These are phyloP conservation scores for Leishmania arabica DNA, from an alignment of 208 protist species.

Conservation along the genomic window DNA sequence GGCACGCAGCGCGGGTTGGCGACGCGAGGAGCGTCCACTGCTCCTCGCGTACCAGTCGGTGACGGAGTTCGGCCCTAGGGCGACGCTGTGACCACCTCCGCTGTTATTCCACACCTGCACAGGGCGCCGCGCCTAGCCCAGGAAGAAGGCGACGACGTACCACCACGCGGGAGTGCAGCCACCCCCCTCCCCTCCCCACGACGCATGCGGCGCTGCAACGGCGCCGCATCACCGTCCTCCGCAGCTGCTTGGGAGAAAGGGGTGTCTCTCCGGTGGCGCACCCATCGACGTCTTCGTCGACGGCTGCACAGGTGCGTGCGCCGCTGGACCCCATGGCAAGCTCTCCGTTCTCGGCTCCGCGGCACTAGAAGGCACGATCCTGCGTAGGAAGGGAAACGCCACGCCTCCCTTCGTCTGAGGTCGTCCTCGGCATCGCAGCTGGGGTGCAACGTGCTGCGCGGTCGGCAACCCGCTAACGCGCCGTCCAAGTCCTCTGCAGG, in stretches of 20 bases:
- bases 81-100: background rate
- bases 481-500: background rate
- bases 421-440: background rate
- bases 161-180: too few species aligned
- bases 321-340: background rate
- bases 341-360: background rate
- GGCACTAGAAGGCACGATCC: background rate
- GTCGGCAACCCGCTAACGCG: background rate
- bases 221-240: too few species aligned
- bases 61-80: background rate
- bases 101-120: background rate
- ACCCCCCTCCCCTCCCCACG: background rate
- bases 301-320: background rate
- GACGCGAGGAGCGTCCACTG: background rate
- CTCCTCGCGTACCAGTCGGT: background rate
- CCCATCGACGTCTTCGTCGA: background rate
- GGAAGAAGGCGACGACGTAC: background rate
- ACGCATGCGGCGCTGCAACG: background rate
- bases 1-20: background rate
- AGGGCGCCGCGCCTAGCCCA: background rate
- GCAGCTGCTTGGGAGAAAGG: too few species aligned
- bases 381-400: background rate
- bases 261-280: too few species aligned
- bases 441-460: background rate
- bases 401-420: background rate